These are phyloP conservation scores for Blakeslea trispora DNA, from an alignment of 371 early-diverging fungal species.

Conservation along the genomic window DNA sequence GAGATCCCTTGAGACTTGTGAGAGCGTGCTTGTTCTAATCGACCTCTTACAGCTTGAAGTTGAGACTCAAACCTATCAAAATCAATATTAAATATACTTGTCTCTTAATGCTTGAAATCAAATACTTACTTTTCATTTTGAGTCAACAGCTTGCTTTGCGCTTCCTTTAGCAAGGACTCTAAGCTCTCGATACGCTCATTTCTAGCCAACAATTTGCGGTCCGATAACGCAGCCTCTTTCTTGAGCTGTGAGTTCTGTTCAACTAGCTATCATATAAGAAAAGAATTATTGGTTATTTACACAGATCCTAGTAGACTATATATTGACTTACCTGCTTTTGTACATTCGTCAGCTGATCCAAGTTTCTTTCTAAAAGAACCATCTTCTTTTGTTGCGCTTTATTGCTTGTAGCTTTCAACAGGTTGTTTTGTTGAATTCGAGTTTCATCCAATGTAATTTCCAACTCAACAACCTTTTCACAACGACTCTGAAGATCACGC, in stretches of 20 bases:
- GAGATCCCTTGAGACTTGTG: constrained; percentile 52
- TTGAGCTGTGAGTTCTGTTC: constrained; percentile 93
- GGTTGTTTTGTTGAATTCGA: constrained; percentile 84
- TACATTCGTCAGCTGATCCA: constrained; percentile 92
- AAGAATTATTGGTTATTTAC: background rate
- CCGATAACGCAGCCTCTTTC: constrained; percentile 86
- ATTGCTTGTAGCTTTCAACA: constrained; percentile 78
- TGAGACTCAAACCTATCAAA: constrained; percentile 67
- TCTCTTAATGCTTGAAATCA: background rate
- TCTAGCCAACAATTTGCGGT: constrained; percentile 88
- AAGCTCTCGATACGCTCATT: constrained; percentile 92
- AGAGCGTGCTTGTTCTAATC: constrained; percentile 70
- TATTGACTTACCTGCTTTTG: constrained; percentile 88
- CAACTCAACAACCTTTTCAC: constrained; percentile 94
- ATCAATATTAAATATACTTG: too few relatives aligned
- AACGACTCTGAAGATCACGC: constrained; percentile 94
- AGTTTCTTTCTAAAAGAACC: constrained; percentile 91
- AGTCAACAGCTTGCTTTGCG: constrained; percentile 66
- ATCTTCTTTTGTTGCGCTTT: constrained; percentile 91
- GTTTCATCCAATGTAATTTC: constrained; percentile 93
- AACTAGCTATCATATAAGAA: constrained; percentile 61
- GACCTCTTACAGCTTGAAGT: constrained; percentile 71
- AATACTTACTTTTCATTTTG: constrained; percentile 73
- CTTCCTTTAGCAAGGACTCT: constrained; percentile 80
- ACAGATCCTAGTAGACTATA: too few relatives aligned